Evolutionary conservation across 192 early-diverging fungal genomes (phyloP), one percentile per base, ranked within the genome.

Genomic region (Coemansia sp.): DNA sequence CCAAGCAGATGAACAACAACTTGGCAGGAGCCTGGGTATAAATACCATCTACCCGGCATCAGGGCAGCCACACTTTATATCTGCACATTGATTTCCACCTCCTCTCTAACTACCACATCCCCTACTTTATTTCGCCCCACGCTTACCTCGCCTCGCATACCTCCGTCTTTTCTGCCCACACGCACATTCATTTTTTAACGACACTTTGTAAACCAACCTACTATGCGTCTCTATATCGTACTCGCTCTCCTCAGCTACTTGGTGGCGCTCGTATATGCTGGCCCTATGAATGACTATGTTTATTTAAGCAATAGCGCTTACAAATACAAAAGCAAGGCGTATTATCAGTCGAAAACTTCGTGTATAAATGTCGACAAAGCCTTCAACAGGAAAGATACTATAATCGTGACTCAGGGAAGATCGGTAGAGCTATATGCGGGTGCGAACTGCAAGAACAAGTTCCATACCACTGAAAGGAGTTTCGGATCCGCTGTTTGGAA

Each of bases 151-250:
- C 40, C 40, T 41, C 40, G 40, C 12, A 11, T 41, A 41, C 40
- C 2, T 41, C 2, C 40, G 40, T 41, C 40, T 24, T 52, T 52
- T 9, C 20, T 27, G 27, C 27, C 27, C 27, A 5, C 46, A n/a
- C 46, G 15, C 8, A n/a, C 46, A 0, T 15, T n/a, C 46, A 13
- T 16, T n/a, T 2, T 47, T 16, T 27, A 1, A n/a, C 46, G 18
- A 41, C 40, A 41, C 8, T 12, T 41, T 41, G 40, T 6, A 8
- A 41, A 41, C 12, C 40, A 41, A 41, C 40, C 40, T 27, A 52
- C 49, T 20, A 52, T 52, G 49, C 49, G 49, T 20, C 22, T 52
- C 49, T 52, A 22, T 52, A 52, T 52, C 49, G n/a, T 52, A 20
- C 49, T 52, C 5, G 49, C 49, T 22, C 49, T 52, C 20, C 9